Conservation (phyloP, 2,329 filamentous ascomycete species). For the Fusarium temperatum region DNA sequence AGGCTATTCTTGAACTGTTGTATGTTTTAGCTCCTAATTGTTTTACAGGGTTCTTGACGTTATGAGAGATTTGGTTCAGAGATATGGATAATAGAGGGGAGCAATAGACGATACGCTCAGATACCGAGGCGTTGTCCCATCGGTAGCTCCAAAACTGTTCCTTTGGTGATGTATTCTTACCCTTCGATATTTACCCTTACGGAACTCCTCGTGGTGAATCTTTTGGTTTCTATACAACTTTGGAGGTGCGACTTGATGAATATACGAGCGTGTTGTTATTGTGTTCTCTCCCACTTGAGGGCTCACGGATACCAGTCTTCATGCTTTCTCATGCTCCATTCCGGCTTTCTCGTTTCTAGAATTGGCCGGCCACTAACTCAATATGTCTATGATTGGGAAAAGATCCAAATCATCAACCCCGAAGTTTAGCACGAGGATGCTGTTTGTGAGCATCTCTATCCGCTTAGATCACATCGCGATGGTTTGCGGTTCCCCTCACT, state of each 20-base stretch:
- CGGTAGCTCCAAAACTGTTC: background rate
- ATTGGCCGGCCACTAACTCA: background rate
- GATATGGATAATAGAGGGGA: background rate
- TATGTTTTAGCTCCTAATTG: background rate
- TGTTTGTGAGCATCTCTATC: background rate
- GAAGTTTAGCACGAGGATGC: background rate
- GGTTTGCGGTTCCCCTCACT: too few species aligned
- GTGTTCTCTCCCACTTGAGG: background rate
- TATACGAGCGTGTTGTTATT: background rate
- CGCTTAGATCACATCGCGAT: background rate
- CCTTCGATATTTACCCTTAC: background rate
- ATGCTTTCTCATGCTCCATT: background rate
- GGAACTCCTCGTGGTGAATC: too few species aligned
- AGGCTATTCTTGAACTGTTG: background rate
- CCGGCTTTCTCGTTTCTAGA: background rate
- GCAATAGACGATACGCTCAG: background rate
- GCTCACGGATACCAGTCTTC: background rate
- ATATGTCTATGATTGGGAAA: background rate
- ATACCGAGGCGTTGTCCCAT: too few species aligned
- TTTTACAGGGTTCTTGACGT: background rate
- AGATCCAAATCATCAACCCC: background rate
- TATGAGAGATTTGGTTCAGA: background rate
- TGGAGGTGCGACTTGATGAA: background rate
- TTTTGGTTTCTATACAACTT: background rate
- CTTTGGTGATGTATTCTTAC: background rate